A percentile compares a stretch with the other conserved stretches of the same genome.
These are phyloP conservation scores for Vinca minor DNA, from an alignment of 257 asterid genomes.

Conservation along the genomic window DNA sequence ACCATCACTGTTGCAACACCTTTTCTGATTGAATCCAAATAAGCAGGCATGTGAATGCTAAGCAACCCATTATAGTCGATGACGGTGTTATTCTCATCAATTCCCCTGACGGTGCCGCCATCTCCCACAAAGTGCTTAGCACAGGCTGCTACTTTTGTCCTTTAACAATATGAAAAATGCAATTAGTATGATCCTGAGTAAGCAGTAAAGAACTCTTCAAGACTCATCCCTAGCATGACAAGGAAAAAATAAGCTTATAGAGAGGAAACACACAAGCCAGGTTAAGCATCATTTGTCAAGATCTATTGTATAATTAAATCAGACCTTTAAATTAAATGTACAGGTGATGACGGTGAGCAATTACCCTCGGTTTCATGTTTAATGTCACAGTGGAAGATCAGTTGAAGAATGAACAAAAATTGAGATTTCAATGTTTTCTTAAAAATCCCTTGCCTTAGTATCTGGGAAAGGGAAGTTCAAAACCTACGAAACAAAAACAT, in stretches of 20 bases:
- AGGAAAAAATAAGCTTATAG: too few relatives aligned
- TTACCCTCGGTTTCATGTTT: too few relatives aligned
- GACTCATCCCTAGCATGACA: too few relatives aligned
- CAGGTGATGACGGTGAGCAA: too few relatives aligned
- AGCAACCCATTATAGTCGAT: constrained; percentile 34
- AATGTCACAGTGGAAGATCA: too few relatives aligned
- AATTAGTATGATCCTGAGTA: background rate
- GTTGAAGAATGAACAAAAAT: too few relatives aligned
- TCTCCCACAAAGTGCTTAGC: constrained; percentile 76
- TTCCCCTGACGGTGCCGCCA: constrained; percentile 60
- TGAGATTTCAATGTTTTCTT: too few relatives aligned
- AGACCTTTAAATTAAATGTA: background rate
- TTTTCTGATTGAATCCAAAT: constrained; percentile 45
- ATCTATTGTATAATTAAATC: background rate
- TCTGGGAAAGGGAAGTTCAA: background rate
- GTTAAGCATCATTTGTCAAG: background rate
- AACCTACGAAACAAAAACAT: background rate
- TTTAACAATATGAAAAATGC: constrained; percentile 14
- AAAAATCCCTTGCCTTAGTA: background rate
- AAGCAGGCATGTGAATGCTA: constrained; percentile 66
- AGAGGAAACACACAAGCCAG: background rate
- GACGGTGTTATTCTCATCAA: constrained; percentile 51
- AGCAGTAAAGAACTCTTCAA: too few relatives aligned
- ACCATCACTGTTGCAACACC: constrained; percentile 71
- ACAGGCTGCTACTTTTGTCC: constrained; percentile 66